Evolutionary conservation across 768 basidiomycete genomes (phyloP), one percentile per base, ranked within the genome.

Genomic region (Trametes meyenii): DNA sequence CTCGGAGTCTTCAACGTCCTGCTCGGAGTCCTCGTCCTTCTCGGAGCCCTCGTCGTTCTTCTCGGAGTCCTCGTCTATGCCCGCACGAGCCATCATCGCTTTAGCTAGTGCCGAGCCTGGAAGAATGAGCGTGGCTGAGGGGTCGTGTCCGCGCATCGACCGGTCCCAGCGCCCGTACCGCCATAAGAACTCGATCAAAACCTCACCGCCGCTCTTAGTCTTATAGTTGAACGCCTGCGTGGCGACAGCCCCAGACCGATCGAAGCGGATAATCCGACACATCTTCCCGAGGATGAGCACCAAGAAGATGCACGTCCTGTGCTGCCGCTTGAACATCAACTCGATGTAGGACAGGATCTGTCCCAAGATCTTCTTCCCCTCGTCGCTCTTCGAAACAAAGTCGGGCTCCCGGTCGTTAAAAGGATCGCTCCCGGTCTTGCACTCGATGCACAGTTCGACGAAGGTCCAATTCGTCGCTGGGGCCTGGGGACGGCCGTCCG

Each of bases 171-270:
- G 43, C 11, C n/a, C 33, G n/a, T 40, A 48, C 19, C 54, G 54
- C 54, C 54, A 61, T 17, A 61, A 42, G 60, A 55, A 55, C 16
- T 55, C 48, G 40, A 38, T 21, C 39, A 61, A 48, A 19, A 11
- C 11, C n/a, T n/a, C n/a, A n/a, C n/a, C n/a, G 2, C 21, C 14
- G 12, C 45, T 19, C 7, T 50, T 19, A 5, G 33, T 39, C 26
- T 21, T 23, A 36, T 61, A 61, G 48, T 55, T 51, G 50, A 61
- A 55, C 23, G 50, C 50, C 26, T 44, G 24, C 4, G 60, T 55
- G 17, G n/a, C 21, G 43, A 61, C 10, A 2, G 52, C 36, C 8
- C 54, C 53, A n/a, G 60, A 33, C 2, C 54, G 46, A 19, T 61
- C 60, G 42, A 43, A 55, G 46, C 54, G 60, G 38, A 61, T 13